Evolutionary conservation across 371 early-diverging fungal genomes (phyloP), one percentile per base, ranked within the genome.

Genomic region (Zychaea mexicana): DNA sequence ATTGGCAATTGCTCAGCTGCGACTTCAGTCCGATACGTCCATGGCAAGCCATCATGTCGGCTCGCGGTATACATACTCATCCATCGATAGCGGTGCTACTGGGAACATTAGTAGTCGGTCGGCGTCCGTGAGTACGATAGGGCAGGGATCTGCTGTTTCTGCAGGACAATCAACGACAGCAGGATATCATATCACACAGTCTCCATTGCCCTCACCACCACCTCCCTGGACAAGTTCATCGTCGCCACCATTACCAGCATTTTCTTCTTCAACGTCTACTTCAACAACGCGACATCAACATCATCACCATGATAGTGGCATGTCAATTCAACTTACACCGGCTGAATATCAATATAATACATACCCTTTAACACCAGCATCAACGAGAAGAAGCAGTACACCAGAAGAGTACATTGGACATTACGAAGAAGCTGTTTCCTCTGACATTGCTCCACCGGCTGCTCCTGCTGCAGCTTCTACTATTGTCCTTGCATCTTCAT

Each of bases 1-100:
- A 42, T 38, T 76, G 5, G 68, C 76, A 0, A 61, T 65, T 27
- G 71, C 73, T 0, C 76, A 76, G 31, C 57, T 74, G 12, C 64
- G 67, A 17, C 69, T 68, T 19, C 73, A 72, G 17, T 57, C 53
- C 38, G 38, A 36, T 36, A n/a, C n/a, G n/a, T n/a, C n/a, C n/a
- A n/a, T n/a, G n/a, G n/a, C n/a, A n/a, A n/a, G n/a, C n/a, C n/a
- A n/a, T n/a, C n/a, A n/a, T n/a, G n/a, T n/a, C n/a, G n/a, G n/a
- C n/a, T n/a, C n/a, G n/a, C n/a, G n/a, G n/a, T n/a, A n/a, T 12
- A 42, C 42, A 42, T 5, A 13, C 15, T 42, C 42, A 12, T 42
- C 33, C 33, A n/a, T n/a, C n/a, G n/a, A n/a, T n/a, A n/a, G n/a
- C n/a, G n/a, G n/a, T n/a, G n/a, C n/a, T n/a, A n/a, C n/a, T n/a